Evolutionary conservation across 495 filamentous ascomycete genomes (phyloP).

Genomic region (Podospora australis): DNA sequence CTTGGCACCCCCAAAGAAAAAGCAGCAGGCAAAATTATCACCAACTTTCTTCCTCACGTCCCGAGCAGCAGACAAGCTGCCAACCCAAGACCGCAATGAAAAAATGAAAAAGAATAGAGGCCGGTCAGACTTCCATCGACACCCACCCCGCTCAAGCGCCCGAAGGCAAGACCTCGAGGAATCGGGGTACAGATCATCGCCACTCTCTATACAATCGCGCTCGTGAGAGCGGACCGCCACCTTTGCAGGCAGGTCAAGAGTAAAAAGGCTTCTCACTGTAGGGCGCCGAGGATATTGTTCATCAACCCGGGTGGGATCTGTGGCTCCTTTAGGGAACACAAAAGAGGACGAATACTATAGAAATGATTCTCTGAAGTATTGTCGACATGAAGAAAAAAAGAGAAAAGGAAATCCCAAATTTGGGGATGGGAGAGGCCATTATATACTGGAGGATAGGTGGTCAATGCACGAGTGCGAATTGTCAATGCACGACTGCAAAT

Average conservation of each 20-base stretch:
- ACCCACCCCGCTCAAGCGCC: slow-evolving; percentile 52
- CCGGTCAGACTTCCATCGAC: slow-evolving; percentile 61
- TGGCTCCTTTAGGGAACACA: slow-evolving; percentile 68
- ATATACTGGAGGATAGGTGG: background rate
- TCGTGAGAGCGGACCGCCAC: no score
- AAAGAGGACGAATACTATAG: slow-evolving; percentile 77
- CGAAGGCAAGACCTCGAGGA: slow-evolving; percentile 40
- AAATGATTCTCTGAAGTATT: slow-evolving; percentile 82
- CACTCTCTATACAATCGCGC: slow-evolving; percentile 51
- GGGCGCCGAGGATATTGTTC: slow-evolving; percentile 52
- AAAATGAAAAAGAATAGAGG: slow-evolving; percentile 33
- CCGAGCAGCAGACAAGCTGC: slow-evolving; percentile 12
- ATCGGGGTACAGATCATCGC: slow-evolving; percentile 57
- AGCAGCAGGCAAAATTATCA: no score
- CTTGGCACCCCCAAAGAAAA: no score
- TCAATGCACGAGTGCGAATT: slow-evolving; percentile 10
- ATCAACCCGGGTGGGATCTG: slow-evolving; percentile 59
- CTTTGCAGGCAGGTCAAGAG: slow-evolving; percentile 46
- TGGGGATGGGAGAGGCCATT: background rate
- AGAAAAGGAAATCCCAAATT: slow-evolving; percentile 8
- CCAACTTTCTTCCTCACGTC: slow-evolving; percentile 39
- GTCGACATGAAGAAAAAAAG: slow-evolving; percentile 33
- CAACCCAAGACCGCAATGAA: slow-evolving; percentile 38
- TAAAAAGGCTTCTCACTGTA: slow-evolving; percentile 47
- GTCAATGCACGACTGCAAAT: no score